Evolutionary conservation across 768 basidiomycete genomes (phyloP), one percentile per base, ranked within the genome.

Genomic region (Termitomyces sp.): DNA sequence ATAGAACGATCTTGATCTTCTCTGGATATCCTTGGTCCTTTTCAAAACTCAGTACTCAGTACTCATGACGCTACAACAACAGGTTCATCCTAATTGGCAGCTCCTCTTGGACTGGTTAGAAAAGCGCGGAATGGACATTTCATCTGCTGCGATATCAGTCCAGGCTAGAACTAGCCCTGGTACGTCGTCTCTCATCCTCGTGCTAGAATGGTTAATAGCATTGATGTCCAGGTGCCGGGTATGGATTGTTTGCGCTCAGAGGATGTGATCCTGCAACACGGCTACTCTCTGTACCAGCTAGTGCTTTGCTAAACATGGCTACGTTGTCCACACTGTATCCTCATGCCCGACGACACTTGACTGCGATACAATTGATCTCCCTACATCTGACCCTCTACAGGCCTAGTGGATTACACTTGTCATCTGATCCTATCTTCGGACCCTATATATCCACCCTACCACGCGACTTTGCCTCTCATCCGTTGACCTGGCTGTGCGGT

Each of bases 381-480:
- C 72, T 98, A 58, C 93, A 97, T 75, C 77, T 97, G 10, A 78
- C 84, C 40, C 74, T 95, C 2, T 79, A 90, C 71, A 81, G 80
- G 43, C 88, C 87, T 1, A 54, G 59, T 34, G 64, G 56, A n/a
- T 66, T 68, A 7, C 69, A 66, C 2, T 73, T 74, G 18, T 85
- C 83, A 22, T 61, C 59, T 26, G 88, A 91, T 64, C 74, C 80
- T 62, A 69, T 69, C 14, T 88, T 87, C 69, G 83, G 87, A 27
- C 87, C 91, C 1, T 97, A 93, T 68, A 85, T 97, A 46, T 85
- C 87, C 0, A 79, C 85, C 1, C 73, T 98, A 27, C 96, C 96
- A 2, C 68, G 69, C 55, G 72, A 85, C 30, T 95, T 98, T 69
- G 78, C 78, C 42, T 76, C 76, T 26, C 94, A 97, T 73, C 96